Conservation (phyloP, 2,329 filamentous ascomycete species). For the Verticillium dahliae region DNA sequence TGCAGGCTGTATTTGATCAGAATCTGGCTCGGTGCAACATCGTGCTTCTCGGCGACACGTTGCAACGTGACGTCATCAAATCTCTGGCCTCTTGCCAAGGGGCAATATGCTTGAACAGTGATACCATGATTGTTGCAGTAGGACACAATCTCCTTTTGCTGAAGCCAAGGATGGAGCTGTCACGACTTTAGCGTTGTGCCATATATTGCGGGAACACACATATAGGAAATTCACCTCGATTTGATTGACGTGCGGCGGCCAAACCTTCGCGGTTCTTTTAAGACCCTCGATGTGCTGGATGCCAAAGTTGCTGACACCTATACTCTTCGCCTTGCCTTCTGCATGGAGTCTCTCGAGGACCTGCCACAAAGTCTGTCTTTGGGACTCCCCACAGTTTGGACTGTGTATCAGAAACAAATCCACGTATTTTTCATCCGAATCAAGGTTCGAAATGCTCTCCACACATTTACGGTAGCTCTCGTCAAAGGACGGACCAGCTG, state of each 20-base stretch:
- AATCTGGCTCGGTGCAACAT: slow-evolving; percentile 56
- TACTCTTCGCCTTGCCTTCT: slow-evolving; percentile 55
- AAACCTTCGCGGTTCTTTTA: slow-evolving; percentile 55
- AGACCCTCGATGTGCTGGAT: slow-evolving; percentile 63
- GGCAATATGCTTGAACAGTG: slow-evolving; percentile 33
- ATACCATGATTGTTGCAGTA: slow-evolving; percentile 75
- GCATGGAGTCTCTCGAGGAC: slow-evolving; percentile 56
- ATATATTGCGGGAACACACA: too few relatives aligned
- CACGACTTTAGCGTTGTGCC: not conserved
- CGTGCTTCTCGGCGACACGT: slow-evolving; percentile 50
- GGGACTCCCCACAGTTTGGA: slow-evolving; percentile 35
- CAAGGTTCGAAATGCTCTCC: slow-evolving; percentile 58
- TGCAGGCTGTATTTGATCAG: slow-evolving; percentile 65
- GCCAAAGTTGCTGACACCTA: slow-evolving; percentile 70
- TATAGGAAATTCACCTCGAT: slow-evolving; percentile 39
- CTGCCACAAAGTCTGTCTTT: slow-evolving; percentile 57
- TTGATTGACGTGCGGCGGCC: slow-evolving; percentile 69
- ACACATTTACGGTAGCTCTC: slow-evolving; percentile 52
- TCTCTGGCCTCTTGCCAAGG: slow-evolving; percentile 24
- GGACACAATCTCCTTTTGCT: slow-evolving; percentile 34
- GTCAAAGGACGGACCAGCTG: slow-evolving; percentile 44
- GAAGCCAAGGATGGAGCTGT: slow-evolving; percentile 62
- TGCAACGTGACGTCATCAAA: slow-evolving; percentile 48
- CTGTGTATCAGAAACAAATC: slow-evolving; percentile 68
- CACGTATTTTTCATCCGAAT: slow-evolving; percentile 50